These are phyloP conservation scores for Tripterygium wilfordii DNA, from an alignment of 177 flowering plant genomes.

Conservation along the genomic window DNA sequence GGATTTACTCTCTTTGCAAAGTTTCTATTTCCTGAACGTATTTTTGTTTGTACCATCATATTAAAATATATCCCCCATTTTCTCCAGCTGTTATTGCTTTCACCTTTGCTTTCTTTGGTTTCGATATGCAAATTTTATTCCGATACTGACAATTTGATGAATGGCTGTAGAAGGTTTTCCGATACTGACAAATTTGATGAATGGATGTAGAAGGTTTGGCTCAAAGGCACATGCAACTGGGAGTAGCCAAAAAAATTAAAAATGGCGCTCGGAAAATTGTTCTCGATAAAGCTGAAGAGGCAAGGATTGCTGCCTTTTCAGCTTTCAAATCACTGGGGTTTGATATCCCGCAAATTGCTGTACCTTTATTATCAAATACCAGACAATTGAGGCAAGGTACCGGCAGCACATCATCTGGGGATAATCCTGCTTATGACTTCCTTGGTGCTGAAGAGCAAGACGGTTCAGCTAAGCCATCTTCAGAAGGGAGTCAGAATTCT, in stretches of 20 bases:
- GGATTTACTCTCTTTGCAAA: too few relatives aligned
- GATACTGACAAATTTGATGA: neutral
- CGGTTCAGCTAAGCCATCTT: constrained; percentile 12
- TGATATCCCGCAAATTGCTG: constrained; percentile 56
- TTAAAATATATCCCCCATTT: too few relatives aligned
- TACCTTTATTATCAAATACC: constrained; percentile 28
- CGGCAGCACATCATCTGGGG: constrained; percentile 31
- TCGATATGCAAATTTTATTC: neutral
- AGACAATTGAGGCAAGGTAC: constrained; percentile 28
- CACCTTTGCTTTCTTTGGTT: neutral
- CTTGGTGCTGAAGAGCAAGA: constrained; percentile 14
- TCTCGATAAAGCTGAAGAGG: constrained; percentile 97
- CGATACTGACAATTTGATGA: constrained; percentile 6
- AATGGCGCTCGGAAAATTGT: constrained; percentile 93
- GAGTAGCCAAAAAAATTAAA: constrained; percentile 92
- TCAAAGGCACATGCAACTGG: constrained; percentile 64
- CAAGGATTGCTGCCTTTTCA: constrained; percentile 88
- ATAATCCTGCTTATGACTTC: constrained; percentile 26
- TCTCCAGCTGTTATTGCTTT: neutral
- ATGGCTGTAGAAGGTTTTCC: constrained; percentile 27
- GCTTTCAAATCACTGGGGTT: constrained; percentile 91
- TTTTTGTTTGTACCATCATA: too few relatives aligned
- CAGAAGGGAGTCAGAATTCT: constrained; percentile 11
- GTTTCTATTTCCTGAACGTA: too few relatives aligned
- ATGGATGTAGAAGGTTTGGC: constrained; percentile 34